Evolutionary conservation across 192 early-diverging fungal species (phyloP).

Genomic region (Ramicandelaber brevisporus): DNA sequence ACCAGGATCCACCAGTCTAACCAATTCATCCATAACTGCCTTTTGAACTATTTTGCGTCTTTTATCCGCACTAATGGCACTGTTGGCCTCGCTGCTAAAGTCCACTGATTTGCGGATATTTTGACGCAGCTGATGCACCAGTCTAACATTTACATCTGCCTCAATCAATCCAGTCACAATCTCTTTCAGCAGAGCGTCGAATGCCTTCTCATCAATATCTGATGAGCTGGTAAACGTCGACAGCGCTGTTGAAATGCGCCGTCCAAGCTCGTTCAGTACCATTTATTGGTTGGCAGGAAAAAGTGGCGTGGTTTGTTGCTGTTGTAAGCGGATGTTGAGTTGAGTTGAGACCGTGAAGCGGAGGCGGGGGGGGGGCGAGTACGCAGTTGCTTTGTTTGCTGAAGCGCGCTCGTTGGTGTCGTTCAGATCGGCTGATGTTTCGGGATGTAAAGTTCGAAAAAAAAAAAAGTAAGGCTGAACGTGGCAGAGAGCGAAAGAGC

Average conservation of each 20-base stretch:
- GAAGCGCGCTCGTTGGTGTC: no score
- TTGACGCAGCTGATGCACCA: slow-evolving; percentile 55
- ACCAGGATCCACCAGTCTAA: slow-evolving; percentile 61
- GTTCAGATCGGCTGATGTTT: no score
- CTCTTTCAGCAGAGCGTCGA: slow-evolving; percentile 62
- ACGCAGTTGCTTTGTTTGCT: no score
- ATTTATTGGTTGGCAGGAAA: slow-evolving; percentile 10
- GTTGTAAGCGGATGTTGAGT: no score
- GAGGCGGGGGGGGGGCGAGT: no score
- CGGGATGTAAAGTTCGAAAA: no score
- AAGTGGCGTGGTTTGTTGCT: background rate
- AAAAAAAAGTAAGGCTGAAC: no score
- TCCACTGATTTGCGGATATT: slow-evolving; percentile 67
- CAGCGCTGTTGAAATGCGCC: slow-evolving; percentile 64
- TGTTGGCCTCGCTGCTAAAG: slow-evolving; percentile 55
- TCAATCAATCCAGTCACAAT: slow-evolving; percentile 70
- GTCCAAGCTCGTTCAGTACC: slow-evolving; percentile 79
- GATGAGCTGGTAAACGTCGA: slow-evolving; percentile 47
- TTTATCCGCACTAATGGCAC: no score
- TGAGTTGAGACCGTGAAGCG: no score
- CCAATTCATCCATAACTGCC: slow-evolving; percentile 78
- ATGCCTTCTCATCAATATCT: slow-evolving; percentile 73
- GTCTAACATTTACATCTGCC: slow-evolving; percentile 72
- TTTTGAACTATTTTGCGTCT: slow-evolving; percentile 71
- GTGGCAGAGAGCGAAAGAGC: no score